These are phyloP conservation scores for Curvularia lunata DNA, from an alignment of 2,329 filamentous ascomycete genomes.

Conservation along the genomic window DNA sequence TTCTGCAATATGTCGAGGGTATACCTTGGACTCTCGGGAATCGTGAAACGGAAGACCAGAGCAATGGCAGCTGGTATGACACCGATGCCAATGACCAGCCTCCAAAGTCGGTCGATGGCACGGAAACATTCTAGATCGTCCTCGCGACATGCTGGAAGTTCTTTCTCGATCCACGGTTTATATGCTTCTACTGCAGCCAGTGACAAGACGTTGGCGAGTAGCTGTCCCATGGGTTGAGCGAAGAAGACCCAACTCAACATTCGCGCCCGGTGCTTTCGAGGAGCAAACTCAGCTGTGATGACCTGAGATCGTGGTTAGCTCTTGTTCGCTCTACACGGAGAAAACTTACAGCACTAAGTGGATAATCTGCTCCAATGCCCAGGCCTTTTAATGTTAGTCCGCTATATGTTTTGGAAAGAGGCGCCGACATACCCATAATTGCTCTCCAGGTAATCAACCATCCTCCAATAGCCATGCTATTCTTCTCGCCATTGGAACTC, in stretches of 20 bases:
- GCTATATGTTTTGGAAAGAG: neutral
- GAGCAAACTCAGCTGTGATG: constrained; percentile 51
- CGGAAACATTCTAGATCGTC: constrained; percentile 35
- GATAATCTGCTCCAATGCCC: constrained; percentile 50
- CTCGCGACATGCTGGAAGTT: constrained; percentile 17
- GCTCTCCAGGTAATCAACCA: constrained; percentile 52
- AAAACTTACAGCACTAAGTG: constrained; percentile 41
- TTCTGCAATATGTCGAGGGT: constrained; percentile 51
- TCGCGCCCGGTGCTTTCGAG: constrained; percentile 45
- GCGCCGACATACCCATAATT: constrained; percentile 44
- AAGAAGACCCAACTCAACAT: constrained; percentile 53
- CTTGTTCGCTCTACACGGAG: neutral
- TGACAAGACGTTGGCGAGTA: constrained; percentile 41
- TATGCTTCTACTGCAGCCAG: constrained; percentile 38
- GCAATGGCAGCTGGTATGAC: constrained; percentile 44
- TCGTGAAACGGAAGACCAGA: constrained; percentile 49
- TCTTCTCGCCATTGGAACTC: constrained; percentile 44
- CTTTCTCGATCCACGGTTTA: constrained; percentile 31
- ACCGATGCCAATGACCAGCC: constrained; percentile 51
- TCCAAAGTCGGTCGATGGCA: constrained; percentile 50
- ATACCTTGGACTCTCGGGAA: constrained; percentile 51
- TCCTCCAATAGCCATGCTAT: constrained; percentile 47
- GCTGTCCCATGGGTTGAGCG: constrained; percentile 52
- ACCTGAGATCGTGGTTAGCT: constrained; percentile 18
- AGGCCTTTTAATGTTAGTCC: constrained; percentile 23